A percentile compares a stretch with the other conserved stretches of the same genome.
These are phyloP conservation scores for Fusarium heterosporum DNA, from an alignment of 2,329 filamentous ascomycete species.

Conservation along the genomic window DNA sequence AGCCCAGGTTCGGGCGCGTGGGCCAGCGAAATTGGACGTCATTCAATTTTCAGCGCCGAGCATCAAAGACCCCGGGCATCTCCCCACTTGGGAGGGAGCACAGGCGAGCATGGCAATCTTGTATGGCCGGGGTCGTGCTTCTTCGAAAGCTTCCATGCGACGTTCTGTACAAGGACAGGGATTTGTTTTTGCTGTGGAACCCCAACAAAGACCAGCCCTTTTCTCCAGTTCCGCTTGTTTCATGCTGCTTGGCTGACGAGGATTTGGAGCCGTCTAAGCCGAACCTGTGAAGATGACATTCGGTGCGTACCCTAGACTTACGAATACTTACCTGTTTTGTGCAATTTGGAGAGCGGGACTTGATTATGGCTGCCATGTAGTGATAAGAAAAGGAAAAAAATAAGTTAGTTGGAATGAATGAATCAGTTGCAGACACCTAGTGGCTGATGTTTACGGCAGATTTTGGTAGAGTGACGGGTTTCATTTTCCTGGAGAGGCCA, in stretches of 20 bases:
- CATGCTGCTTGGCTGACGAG: constrained; percentile 35
- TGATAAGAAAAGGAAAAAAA: constrained; percentile 27
- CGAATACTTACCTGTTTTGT: constrained; percentile 23
- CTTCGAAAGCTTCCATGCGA: constrained; percentile 45
- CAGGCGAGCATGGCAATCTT: constrained; percentile 26
- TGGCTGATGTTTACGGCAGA: constrained; percentile 3
- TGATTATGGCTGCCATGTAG: constrained; percentile 13
- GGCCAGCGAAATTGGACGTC: constrained; percentile 46
- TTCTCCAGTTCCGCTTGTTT: constrained; percentile 32
- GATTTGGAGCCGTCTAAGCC: constrained; percentile 31
- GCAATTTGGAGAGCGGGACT: neutral
- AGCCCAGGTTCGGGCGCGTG: constrained; percentile 39
- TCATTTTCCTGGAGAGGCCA: constrained; percentile 17
- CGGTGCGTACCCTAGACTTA: constrained; percentile 1
- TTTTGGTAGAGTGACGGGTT: neutral
- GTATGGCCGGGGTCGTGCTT: constrained; percentile 29
- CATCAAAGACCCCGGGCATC: constrained; percentile 27
- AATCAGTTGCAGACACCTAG: constrained; percentile 3
- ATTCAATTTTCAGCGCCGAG: constrained; percentile 40
- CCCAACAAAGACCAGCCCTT: constrained; percentile 25
- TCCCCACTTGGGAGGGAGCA: constrained; percentile 38
- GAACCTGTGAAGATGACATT: neutral
- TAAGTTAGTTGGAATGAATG: constrained; percentile 39
- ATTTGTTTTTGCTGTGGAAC: constrained; percentile 28
- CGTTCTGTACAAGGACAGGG: constrained; percentile 36